phyloP scores from a whole-genome alignment of 768 basidiomycete genomes.

The Termitomyces sp. region DNA sequence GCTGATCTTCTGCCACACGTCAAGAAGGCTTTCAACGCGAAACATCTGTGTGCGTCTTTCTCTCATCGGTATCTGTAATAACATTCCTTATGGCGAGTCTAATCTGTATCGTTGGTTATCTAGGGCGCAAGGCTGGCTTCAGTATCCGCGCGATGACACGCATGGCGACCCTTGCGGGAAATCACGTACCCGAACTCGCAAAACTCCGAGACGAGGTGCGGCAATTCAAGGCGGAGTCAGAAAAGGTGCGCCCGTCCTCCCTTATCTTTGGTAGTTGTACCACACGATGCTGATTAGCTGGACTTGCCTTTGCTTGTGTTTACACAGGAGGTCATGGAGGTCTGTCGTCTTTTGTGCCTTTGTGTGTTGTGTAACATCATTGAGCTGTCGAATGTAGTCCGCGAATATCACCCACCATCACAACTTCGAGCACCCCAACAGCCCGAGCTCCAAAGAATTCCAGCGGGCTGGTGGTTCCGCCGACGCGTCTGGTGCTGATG shows the following conservation, averaged over 20 bases:
- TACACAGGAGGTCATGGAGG: conserved; percentile 31
- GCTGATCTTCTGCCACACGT: conserved; percentile 81
- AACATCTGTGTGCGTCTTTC: conserved; percentile 66
- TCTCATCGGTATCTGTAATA: background rate
- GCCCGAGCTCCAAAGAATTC: conserved; percentile 1
- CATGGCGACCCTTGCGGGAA: conserved; percentile 56
- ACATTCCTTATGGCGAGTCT: conserved; percentile 2
- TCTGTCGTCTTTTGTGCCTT: background rate
- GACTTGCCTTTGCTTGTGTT: background rate
- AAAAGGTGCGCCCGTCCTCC: conserved; percentile 29
- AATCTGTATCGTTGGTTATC: background rate
- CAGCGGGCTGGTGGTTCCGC: conserved; percentile 23
- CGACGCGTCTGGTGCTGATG: conserved; percentile 10
- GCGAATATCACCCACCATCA: conserved; percentile 48
- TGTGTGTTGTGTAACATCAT: conserved; percentile 1
- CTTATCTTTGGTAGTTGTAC: background rate
- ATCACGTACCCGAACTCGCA: conserved; percentile 35
- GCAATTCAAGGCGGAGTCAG: conserved; percentile 79
- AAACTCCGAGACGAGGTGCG: conserved; percentile 54
- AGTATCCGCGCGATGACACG: conserved; percentile 84
- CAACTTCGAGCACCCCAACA: conserved; percentile 20
- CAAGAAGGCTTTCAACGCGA: conserved; percentile 86
- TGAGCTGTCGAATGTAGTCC: conserved; percentile 19
- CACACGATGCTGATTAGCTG: background rate
- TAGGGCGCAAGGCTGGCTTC: conserved; percentile 86